Percentiles rank a stretch among this genome's conserved stretches.
Evolutionary conservation across 75 land plant genomes (phyloP).

Genomic region (Cupressus sempervirens): DNA sequence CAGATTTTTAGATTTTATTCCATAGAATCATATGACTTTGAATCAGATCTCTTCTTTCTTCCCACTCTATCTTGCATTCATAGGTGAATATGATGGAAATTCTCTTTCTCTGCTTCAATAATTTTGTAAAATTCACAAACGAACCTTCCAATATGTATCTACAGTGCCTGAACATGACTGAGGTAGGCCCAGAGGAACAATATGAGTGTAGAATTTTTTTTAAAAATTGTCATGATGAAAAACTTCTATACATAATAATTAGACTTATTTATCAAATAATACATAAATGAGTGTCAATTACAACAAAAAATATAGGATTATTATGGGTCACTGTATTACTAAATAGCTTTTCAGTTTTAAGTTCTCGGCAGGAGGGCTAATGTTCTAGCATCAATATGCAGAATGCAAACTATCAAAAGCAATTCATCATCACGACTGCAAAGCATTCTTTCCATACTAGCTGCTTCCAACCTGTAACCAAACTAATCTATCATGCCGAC

Average conservation of each 20-base stretch:
- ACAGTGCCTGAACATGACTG: background rate
- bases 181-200: background rate
- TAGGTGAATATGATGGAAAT: background rate
- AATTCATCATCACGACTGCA: background rate
- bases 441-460: background rate
- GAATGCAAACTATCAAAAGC: background rate
- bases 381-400: too few species aligned
- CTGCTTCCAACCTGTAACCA: background rate
- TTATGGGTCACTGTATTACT: background rate
- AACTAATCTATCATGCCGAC: background rate
- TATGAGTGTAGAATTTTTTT: background rate
- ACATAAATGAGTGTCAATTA: background rate
- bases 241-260: background rate
- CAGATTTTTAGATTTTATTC: background rate
- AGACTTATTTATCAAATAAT: background rate
- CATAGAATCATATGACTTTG: background rate
- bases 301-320: background rate
- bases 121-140: background rate
- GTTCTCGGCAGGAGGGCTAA: background rate
- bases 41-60: background rate
- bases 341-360: background rate
- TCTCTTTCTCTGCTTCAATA: background rate
- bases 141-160: background rate
- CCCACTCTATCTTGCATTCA: background rate
- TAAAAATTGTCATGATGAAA: background rate